Percentiles rank a stretch among this genome's conserved stretches.
phyloP scores from a whole-genome alignment of 768 basidiomycete genomes.

The Hypsizygus marmoreus region DNA sequence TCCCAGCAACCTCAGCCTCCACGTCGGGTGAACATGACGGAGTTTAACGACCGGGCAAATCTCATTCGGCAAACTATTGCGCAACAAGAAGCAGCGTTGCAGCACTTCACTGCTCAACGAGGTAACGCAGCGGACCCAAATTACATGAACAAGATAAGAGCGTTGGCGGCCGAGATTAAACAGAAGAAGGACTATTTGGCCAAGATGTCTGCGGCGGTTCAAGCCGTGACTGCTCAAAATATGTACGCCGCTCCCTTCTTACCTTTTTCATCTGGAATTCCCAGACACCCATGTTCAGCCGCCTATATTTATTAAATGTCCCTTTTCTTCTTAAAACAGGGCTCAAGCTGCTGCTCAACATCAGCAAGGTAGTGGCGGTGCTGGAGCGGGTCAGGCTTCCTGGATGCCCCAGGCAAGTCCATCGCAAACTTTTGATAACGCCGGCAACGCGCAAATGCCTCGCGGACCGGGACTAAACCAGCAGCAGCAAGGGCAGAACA shows the following conservation, averaged over 20 bases:
- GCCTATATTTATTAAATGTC: background rate
- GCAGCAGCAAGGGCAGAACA: slow-evolving; percentile 14
- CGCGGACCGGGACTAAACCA: slow-evolving; percentile 7
- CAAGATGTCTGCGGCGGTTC: slow-evolving; percentile 35
- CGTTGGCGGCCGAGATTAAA: slow-evolving; percentile 26
- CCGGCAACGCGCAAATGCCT: slow-evolving; percentile 4
- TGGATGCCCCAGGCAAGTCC: slow-evolving; percentile 17
- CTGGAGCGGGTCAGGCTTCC: slow-evolving; percentile 10
- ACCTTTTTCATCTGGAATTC: background rate
- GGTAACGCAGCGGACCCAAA: slow-evolving; percentile 18
- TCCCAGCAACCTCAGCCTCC: slow-evolving; percentile 5
- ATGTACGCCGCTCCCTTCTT: slow-evolving; percentile 30
- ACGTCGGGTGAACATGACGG: slow-evolving; percentile 8
- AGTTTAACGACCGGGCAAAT: slow-evolving; percentile 17
- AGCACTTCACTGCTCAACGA: slow-evolving; percentile 7
- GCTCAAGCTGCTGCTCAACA: slow-evolving; percentile 20
- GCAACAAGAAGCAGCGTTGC: slow-evolving; percentile 11
- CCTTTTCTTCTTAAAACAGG: slow-evolving; percentile 9
- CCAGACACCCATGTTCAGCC: background rate
- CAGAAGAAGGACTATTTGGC: slow-evolving; percentile 39
- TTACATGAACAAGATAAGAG: slow-evolving; percentile 22
- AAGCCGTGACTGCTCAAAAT: slow-evolving; percentile 26
- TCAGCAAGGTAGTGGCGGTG: slow-evolving; percentile 25
- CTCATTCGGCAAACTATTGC: slow-evolving; percentile 8
- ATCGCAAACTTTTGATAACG: slow-evolving; percentile 7